Conservation (phyloP, 1,139 yeast species). For the Lodderomyces metapsilosis region DNA sequence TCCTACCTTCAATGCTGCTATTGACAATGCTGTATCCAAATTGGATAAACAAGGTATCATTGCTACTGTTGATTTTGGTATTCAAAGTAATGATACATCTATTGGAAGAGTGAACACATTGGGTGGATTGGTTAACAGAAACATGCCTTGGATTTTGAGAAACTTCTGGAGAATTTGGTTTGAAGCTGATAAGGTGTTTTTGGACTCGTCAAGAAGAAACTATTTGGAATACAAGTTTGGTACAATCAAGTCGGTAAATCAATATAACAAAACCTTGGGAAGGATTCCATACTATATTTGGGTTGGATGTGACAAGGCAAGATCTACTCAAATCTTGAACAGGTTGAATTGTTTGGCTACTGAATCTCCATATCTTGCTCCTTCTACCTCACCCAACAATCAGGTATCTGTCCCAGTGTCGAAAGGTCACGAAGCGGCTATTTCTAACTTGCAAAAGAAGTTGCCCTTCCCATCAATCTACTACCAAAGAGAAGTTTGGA, state of each 20-base stretch:
- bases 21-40: conserved; percentile 61
- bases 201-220: conserved; percentile 79
- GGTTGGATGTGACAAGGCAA: conserved; percentile 74
- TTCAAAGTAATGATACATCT: conserved; percentile 62
- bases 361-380: conserved; percentile 78
- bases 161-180: conserved; percentile 89
- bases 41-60: conserved; percentile 58
- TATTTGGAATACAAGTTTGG: conserved; percentile 81
- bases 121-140: conserved; percentile 70
- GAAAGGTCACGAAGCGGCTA: conserved; percentile 78
- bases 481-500: conserved; percentile 73
- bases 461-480: conserved; percentile 77
- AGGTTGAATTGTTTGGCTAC: conserved; percentile 73
- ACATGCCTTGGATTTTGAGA: conserved; percentile 72
- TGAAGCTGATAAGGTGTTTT: conserved; percentile 77
- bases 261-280: conserved; percentile 63
- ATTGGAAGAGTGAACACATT: conserved; percentile 72
- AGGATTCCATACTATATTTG: conserved; percentile 79
- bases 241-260: conserved; percentile 69
- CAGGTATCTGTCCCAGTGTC: conserved; percentile 32
- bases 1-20: conserved; percentile 77
- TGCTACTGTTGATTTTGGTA: conserved; percentile 78
- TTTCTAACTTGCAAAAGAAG: conserved; percentile 58
- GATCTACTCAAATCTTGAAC: conserved; percentile 58
- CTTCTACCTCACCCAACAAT: conserved; percentile 27